Evolutionary conservation across 75 land plant genomes (phyloP).

Genomic region (Pinus taeda): DNA sequence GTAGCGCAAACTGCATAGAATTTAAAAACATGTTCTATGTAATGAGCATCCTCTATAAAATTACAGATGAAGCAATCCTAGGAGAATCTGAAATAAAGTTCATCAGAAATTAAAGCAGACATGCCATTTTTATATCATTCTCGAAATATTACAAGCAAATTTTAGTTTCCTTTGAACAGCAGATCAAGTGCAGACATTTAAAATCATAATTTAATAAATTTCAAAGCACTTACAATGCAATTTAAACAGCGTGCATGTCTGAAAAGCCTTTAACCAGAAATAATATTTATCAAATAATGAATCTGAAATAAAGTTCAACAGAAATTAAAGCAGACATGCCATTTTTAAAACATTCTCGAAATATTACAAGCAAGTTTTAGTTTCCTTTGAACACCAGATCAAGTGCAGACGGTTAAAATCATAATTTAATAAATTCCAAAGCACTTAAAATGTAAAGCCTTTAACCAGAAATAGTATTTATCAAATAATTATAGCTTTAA

Average conservation of each 20-base stretch:
- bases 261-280: neutral
- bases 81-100: neutral
- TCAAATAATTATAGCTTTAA: neutral
- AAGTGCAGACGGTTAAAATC: neutral
- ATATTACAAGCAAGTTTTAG: neutral
- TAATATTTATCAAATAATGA: neutral
- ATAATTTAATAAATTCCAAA: neutral
- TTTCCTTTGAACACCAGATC: neutral
- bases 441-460: neutral
- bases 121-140: neutral
- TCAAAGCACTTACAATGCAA: neutral
- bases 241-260: neutral
- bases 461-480: neutral
- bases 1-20: slow-evolving; percentile 77
- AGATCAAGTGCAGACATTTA: neutral
- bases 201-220: neutral
- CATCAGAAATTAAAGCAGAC: slow-evolving; percentile 1
- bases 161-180: neutral
- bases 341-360: neutral
- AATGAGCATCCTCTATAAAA: neutral
- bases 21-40: neutral
- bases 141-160: neutral
- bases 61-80: neutral
- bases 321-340: neutral
- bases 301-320: neutral